Evolutionary conservation across 164 flowering plant species (phyloP), one percentile per base, ranked within the genome.

Genomic region (Macadamia integrifolia): DNA sequence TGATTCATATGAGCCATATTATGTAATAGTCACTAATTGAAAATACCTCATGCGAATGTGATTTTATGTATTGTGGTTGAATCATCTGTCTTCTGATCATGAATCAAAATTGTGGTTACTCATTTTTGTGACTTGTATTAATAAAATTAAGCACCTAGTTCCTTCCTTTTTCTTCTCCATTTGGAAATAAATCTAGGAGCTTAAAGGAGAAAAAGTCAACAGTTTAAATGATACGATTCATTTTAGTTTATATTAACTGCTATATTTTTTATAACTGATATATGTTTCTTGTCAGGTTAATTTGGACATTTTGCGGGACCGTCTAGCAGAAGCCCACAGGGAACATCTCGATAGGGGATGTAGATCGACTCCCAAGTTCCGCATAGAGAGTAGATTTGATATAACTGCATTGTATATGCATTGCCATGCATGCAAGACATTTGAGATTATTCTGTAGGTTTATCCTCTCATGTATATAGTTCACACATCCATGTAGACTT

Each of bases 281-380:
- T 30, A 43, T 31, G 7, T 68, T 65, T 60, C 46, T 9, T 57
- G 42, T 61, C 79, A 91, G 98, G 88, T 92, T 56, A 84, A 76
- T 68, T 69, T 94, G 87, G 88, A 83, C 0, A 58, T 77, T 43
- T 66, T 92, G 75, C 73, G 77, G 62, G 65, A 8, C 15, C 84
- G 92, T 46, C 80, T 94, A 42, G 95, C 85, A 6, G 92, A 94
- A 74, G 89, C 78, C 15, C 90, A 82, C 65, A 63, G 79, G 11
- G 97, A 92, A 53, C 99, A 94, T 81, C 79, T 92, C 59, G 96
- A 84, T 50, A 81, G 81, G 50, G 99, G 99, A 55, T 94, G 99
- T 81, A 82, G 76, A 71, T 71, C 75, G 69, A 78, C 75, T 35
- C 97, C 99, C 58, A 80, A 80, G 71, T 92, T 92, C 72, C 78